Conservation (phyloP, 1,139 yeast species). For the Yamadazyma spencermartinsiae region DNA sequence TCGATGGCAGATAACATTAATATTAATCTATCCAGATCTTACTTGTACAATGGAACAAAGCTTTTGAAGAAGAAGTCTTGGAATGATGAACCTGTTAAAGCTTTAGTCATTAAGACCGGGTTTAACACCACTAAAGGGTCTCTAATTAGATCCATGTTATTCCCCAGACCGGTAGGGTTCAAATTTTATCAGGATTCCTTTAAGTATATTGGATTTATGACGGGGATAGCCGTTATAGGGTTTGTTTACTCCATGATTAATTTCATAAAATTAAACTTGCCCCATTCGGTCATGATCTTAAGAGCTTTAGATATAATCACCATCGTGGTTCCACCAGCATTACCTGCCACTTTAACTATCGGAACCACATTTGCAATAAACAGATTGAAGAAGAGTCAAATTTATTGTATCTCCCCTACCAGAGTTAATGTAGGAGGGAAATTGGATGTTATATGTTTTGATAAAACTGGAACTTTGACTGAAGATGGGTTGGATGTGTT, state of each 20-base stretch:
- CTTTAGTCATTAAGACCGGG: conserved; percentile 86
- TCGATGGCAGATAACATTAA: conserved; percentile 64
- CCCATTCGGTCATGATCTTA: conserved; percentile 67
- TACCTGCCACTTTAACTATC: conserved; percentile 95
- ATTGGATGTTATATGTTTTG: conserved; percentile 86
- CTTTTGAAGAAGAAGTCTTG: conserved; percentile 74
- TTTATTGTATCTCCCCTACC: conserved; percentile 91
- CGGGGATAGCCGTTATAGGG: conserved; percentile 79
- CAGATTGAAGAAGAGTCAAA: conserved; percentile 61
- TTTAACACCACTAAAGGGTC: conserved; percentile 97
- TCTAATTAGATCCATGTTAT: conserved; percentile 88
- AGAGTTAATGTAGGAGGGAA: conserved; percentile 95
- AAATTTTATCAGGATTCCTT: conserved; percentile 93
- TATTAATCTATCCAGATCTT: conserved; percentile 68
- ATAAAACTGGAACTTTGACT: conserved; percentile 95
- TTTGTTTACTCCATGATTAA: conserved; percentile 81
- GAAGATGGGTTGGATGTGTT: conserved; percentile 94
- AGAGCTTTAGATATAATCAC: conserved; percentile 93
- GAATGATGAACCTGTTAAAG: conserved; percentile 75
- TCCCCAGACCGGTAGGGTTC: conserved; percentile 93
- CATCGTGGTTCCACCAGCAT: conserved; percentile 96
- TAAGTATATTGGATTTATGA: conserved; percentile 94
- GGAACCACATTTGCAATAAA: conserved; percentile 91
- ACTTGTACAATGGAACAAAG: conserved; percentile 84
- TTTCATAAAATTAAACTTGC: conserved; percentile 74